Evolutionary conservation across 805 yeast genomes (phyloP).

Genomic region (Candida incommunis): DNA sequence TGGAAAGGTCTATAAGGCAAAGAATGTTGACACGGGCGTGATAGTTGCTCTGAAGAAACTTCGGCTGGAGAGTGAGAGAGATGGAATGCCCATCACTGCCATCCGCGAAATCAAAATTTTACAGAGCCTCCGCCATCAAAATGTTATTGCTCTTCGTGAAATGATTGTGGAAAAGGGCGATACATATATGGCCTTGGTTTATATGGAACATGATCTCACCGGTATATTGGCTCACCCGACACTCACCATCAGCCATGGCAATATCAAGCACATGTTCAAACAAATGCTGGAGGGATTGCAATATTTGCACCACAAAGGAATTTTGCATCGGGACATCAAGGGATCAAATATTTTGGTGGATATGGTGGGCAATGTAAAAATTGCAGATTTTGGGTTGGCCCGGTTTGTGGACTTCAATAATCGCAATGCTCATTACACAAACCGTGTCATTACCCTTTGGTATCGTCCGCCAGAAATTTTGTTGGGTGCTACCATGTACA

Average conservation of each 20-base stretch:
- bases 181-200: conserved; percentile 83
- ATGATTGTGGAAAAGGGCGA: conserved; percentile 71
- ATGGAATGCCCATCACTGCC: conserved; percentile 94
- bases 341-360: conserved; percentile 84
- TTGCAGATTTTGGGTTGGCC: conserved; percentile 95
- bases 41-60: conserved; percentile 79
- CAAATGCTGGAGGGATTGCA: conserved; percentile 71
- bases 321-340: conserved; percentile 82
- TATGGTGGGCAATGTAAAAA: conserved; percentile 58
- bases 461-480: conserved; percentile 92
- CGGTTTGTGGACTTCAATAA: conserved; percentile 23
- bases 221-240: conserved; percentile 73
- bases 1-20: conserved; percentile 89
- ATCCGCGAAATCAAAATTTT: conserved; percentile 77
- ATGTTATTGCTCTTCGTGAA: conserved; percentile 70
- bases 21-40: conserved; percentile 49
- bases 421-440: conserved; percentile 67
- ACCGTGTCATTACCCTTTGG: conserved; percentile 93
- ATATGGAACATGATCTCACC: conserved; percentile 84
- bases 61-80: conserved; percentile 75
- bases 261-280: conserved; percentile 62
- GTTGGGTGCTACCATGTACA: conserved; percentile 82
- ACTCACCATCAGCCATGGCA: conserved; percentile 44
- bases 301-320: conserved; percentile 50
- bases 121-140: conserved; percentile 69